Percentiles rank a stretch among this genome's conserved stretches.
Conservation (phyloP, 345 rosid genomes). For the Populus davidiana region DNA sequence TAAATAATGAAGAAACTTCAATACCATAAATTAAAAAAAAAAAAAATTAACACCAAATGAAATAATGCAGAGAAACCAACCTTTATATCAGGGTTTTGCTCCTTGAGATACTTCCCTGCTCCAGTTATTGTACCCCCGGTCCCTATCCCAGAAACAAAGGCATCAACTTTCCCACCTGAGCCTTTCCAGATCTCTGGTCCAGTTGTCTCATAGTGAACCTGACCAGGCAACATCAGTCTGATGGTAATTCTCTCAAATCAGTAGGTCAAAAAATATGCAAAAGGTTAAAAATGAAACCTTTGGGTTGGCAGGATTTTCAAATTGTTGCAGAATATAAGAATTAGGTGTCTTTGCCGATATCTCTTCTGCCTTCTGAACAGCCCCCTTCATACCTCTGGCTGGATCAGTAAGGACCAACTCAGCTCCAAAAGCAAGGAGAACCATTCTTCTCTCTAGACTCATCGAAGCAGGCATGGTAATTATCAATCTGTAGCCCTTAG, state of each 20-base stretch:
- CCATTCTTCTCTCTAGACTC: conserved; percentile 84
- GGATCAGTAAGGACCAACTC: conserved; percentile 72
- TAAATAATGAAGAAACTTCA: background rate
- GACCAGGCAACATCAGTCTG: conserved; percentile 1
- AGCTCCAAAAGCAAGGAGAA: conserved; percentile 75
- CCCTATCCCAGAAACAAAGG: conserved; percentile 60
- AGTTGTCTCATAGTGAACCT: conserved; percentile 67
- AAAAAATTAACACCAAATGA: background rate
- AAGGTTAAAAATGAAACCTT: conserved; percentile 45
- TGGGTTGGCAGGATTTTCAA: conserved; percentile 70
- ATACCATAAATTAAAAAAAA: background rate
- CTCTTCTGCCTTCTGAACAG: conserved; percentile 69
- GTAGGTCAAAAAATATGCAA: background rate
- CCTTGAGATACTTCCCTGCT: conserved; percentile 58
- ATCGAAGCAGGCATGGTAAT: conserved; percentile 77
- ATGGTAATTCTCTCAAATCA: conserved; percentile 1
- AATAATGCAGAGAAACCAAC: conserved; percentile 25
- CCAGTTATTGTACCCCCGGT: conserved; percentile 72
- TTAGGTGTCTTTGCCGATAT: conserved; percentile 56
- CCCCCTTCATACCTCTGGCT: conserved; percentile 66
- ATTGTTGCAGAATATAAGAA: conserved; percentile 61
- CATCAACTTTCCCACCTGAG: conserved; percentile 57
- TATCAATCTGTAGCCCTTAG: conserved; percentile 66
- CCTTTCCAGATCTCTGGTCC: conserved; percentile 70
- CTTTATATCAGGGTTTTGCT: conserved; percentile 63